These are phyloP conservation scores for Mycena olivaceomarginata DNA, from an alignment of 768 basidiomycete species.

Conservation along the genomic window DNA sequence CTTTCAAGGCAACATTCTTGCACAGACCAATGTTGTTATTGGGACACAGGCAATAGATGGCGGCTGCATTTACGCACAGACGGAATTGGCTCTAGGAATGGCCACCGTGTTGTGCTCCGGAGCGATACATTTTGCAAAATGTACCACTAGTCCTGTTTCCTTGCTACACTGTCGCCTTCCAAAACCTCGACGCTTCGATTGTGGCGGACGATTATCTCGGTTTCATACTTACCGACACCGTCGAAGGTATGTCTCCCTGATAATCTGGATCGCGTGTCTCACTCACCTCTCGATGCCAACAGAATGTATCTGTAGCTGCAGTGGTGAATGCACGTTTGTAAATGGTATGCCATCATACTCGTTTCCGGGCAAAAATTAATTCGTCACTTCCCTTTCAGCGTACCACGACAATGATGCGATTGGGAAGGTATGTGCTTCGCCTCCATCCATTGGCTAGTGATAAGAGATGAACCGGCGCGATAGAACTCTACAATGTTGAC, in stretches of 20 bases:
- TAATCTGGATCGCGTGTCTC: background rate
- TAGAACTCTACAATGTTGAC: conserved; percentile 36
- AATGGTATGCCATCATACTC: too few species aligned
- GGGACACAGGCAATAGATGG: conserved; percentile 1
- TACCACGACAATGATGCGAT: conserved; percentile 16
- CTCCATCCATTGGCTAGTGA: background rate
- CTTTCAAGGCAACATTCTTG: conserved; percentile 29
- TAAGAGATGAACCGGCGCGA: background rate
- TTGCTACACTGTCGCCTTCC: conserved; percentile 28
- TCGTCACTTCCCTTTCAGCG: background rate
- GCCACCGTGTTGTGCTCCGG: conserved; percentile 22
- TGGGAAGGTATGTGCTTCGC: conserved; percentile 2
- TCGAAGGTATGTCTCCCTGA: conserved; percentile 23
- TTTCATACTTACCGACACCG: conserved; percentile 37
- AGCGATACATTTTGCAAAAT: conserved; percentile 4
- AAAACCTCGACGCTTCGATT: conserved; percentile 34
- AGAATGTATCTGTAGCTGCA: conserved; percentile 38
- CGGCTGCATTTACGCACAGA: conserved; percentile 31
- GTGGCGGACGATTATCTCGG: conserved; percentile 35
- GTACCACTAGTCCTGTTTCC: conserved; percentile 18
- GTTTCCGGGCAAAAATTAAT: too few species aligned
- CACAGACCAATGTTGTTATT: conserved; percentile 7
- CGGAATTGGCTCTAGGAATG: background rate
- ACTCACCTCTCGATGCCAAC: background rate
- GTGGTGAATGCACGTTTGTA: too few species aligned